Conservation (phyloP, 352 stramenopile species). For the Pythium grandisporangium region DNA sequence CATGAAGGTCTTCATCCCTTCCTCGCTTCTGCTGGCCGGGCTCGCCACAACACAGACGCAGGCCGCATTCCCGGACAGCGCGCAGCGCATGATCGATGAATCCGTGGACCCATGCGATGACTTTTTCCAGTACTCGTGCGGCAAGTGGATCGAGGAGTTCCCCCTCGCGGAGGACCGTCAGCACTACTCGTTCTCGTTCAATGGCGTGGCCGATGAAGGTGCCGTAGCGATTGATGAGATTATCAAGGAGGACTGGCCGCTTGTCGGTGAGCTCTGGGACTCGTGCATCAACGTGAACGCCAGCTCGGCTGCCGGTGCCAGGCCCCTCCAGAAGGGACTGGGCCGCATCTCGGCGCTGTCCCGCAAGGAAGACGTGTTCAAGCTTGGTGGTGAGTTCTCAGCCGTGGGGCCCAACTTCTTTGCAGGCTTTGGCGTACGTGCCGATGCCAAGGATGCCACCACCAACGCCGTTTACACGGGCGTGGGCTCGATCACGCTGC, state of each 20-base stretch:
- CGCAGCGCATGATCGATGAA: conserved; percentile 11
- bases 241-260: conserved; percentile 15
- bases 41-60: not conserved
- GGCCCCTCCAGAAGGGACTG: conserved; percentile 4
- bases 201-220: conserved; percentile 12
- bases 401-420: conserved; percentile 39
- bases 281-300: conserved; percentile 21
- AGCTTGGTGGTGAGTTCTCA: conserved; percentile 12
- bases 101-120: conserved; percentile 16
- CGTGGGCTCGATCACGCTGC: conserved; percentile 61
- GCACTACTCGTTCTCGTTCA: conserved; percentile 14
- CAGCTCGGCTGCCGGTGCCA: conserved; percentile 2
- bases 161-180: conserved; percentile 13
- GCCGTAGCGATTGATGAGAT: conserved; percentile 13
- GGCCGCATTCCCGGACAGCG: conserved; percentile 6
- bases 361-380: conserved; percentile 9
- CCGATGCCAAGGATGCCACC: conserved; percentile 64
- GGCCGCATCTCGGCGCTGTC: not conserved
- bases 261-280: conserved; percentile 19
- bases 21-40: not conserved
- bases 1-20: conserved; percentile 4
- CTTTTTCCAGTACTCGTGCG: conserved; percentile 23
- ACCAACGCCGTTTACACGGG: conserved; percentile 58
- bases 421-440: conserved; percentile 36
- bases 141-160: conserved; percentile 20